Evolutionary conservation across 139 green algal species (phyloP).

Genomic region (Eudorina sp.): DNA sequence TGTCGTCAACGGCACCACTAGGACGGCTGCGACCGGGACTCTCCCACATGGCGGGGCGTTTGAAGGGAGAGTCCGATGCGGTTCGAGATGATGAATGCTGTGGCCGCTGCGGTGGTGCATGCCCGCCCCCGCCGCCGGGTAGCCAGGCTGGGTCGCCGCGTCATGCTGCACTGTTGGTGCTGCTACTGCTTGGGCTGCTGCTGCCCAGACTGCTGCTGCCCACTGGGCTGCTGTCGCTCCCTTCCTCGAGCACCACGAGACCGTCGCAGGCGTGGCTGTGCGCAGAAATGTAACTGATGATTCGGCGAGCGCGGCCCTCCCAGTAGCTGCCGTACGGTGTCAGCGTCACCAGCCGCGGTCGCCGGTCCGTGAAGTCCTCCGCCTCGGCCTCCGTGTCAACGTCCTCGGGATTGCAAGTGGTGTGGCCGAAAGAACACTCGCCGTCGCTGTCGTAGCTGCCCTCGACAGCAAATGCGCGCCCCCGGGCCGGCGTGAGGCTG

Average conservation of each 20-base stretch:
- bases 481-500: neutral
- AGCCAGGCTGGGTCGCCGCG: too few relatives aligned
- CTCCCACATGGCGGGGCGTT: too few relatives aligned
- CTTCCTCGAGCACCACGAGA: neutral
- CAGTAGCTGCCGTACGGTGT: constrained; percentile 38
- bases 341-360: constrained; percentile 17
- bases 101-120: too few relatives aligned
- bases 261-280: constrained; percentile 45
- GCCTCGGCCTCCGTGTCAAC: constrained; percentile 15
- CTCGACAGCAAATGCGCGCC: neutral
- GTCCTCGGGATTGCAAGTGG: neutral
- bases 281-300: constrained; percentile 36
- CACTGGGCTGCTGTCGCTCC: neutral
- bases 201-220: neutral
- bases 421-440: neutral
- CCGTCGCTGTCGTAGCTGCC: constrained; percentile 40
- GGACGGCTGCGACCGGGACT: too few relatives aligned
- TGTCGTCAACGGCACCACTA: too few relatives aligned
- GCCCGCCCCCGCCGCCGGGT: too few relatives aligned
- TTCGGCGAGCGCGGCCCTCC: constrained; percentile 7
- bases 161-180: too few relatives aligned
- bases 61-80: too few relatives aligned
- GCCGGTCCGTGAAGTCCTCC: constrained; percentile 26
- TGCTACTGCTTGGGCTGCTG: neutral
- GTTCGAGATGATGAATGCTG: too few relatives aligned